Conservation (phyloP, 176 grass and related monocot species). For the Lolium perenne region DNA sequence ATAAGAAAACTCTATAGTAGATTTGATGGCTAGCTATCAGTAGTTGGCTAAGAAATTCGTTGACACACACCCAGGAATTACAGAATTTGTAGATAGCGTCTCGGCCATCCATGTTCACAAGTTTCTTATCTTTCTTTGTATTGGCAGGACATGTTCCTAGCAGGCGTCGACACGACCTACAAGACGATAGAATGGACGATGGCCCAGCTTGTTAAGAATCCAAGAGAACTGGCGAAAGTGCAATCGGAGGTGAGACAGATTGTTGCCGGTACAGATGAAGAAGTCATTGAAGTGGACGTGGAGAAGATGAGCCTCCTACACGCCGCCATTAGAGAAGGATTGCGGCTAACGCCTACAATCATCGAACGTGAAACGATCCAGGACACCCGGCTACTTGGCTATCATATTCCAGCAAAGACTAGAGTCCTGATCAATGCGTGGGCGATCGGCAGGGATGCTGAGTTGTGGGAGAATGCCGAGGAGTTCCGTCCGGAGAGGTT, state of each 20-base stretch:
- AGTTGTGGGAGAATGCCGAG: conserved; percentile 39
- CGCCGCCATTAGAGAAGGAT: conserved; percentile 28
- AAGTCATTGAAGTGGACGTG: not conserved
- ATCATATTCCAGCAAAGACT: conserved; percentile 41
- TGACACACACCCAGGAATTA: no score
- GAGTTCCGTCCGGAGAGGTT: conserved; percentile 54
- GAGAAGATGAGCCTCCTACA: not conserved
- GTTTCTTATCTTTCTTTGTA: not conserved
- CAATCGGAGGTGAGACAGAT: conserved; percentile 46
- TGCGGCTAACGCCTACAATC: conserved; percentile 48
- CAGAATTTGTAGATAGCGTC: no score
- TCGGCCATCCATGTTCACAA: no score
- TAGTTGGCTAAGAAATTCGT: no score
- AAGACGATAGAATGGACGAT: conserved; percentile 62
- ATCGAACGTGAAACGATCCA: conserved; percentile 22
- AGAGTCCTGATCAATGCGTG: conserved; percentile 60
- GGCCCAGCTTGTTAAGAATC: conserved; percentile 56
- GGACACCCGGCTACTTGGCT: conserved; percentile 45
- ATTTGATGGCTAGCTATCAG: no score
- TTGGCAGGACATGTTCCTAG: conserved; percentile 50
- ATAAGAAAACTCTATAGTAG: no score
- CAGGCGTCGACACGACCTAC: conserved; percentile 43
- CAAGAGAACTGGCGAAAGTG: conserved; percentile 52
- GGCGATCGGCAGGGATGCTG: conserved; percentile 51
- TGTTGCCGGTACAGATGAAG: not conserved